phyloP scores from a whole-genome alignment of 768 basidiomycete genomes.

The button mushroom (Agaricus bisporus) region DNA sequence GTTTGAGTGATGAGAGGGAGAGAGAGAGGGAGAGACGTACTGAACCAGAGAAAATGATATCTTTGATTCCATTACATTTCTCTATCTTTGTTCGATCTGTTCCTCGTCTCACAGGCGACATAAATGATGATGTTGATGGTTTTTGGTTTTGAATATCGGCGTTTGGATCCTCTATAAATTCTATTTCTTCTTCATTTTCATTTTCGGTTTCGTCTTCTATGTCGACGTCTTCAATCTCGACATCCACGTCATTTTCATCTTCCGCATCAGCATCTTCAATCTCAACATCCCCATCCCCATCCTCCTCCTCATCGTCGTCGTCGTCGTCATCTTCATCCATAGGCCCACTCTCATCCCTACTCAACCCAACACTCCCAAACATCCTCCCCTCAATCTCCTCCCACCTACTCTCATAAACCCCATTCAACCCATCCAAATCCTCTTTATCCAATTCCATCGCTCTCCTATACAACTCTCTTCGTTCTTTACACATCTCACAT shows the following conservation, averaged over 20 bases:
- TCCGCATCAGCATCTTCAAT: neutral
- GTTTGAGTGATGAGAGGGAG: too few species aligned
- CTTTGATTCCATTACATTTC: conserved; percentile 48
- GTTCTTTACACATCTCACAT: conserved; percentile 12
- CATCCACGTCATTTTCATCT: too few species aligned
- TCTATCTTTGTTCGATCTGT: conserved; percentile 17
- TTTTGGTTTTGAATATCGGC: conserved; percentile 1
- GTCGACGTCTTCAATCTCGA: neutral
- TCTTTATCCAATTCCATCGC: conserved; percentile 6
- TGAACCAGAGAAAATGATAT: conserved; percentile 57
- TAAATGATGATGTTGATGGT: too few species aligned
- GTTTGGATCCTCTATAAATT: conserved; percentile 14
- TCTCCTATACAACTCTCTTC: conserved; percentile 15
- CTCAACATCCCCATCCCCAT: conserved; percentile 16
- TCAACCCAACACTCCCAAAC: conserved; percentile 12
- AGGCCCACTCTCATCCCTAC: conserved; percentile 10
- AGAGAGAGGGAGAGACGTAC: too few species aligned
- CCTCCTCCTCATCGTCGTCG: conserved; percentile 14
- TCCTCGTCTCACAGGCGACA: conserved; percentile 13
- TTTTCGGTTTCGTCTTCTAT: too few species aligned
- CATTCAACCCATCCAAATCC: neutral
- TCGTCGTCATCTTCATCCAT: conserved; percentile 21
- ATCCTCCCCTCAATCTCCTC: conserved; percentile 11
- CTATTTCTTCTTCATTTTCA: conserved; percentile 22
- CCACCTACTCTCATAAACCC: conserved; percentile 11